A percentile compares a stretch with the other conserved stretches of the same genome.
Conservation (phyloP, 2,329 filamentous ascomycete genomes). For the Claviceps sp. region DNA sequence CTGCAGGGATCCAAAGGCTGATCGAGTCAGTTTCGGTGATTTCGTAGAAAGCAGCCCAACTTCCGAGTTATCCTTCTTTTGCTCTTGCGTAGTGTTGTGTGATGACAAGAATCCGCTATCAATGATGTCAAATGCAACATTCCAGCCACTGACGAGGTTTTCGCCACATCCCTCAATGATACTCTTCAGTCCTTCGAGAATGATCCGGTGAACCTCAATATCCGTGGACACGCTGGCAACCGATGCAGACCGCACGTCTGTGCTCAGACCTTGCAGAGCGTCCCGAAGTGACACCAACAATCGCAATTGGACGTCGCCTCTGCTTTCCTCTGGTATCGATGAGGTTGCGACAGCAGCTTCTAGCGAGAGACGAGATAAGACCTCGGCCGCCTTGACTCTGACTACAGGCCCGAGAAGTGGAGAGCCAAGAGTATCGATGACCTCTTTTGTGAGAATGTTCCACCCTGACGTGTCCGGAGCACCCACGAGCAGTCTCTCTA, state of each 20-base stretch:
- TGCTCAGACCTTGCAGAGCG: constrained; percentile 43
- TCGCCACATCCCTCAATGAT: constrained; percentile 85
- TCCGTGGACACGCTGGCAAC: constrained; percentile 51
- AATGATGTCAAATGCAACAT: constrained; percentile 72
- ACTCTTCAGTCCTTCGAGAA: constrained; percentile 66
- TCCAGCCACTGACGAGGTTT: constrained; percentile 70
- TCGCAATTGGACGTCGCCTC: constrained; percentile 55
- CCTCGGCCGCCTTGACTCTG: constrained; percentile 48
- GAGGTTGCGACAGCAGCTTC: constrained; percentile 45
- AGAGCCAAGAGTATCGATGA: constrained; percentile 38
- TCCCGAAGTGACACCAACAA: constrained; percentile 53
- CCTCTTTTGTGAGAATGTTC: constrained; percentile 47
- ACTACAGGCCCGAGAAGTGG: constrained; percentile 35
- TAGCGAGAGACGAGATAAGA: constrained; percentile 43
- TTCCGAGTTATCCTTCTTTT: constrained; percentile 14
- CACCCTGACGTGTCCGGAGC: constrained; percentile 61
- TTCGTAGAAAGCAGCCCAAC: constrained; percentile 31
- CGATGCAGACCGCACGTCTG: constrained; percentile 35
- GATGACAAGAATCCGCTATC: constrained; percentile 58
- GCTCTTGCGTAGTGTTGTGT: constrained; percentile 20
- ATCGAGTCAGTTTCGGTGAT: constrained; percentile 66
- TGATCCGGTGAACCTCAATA: constrained; percentile 65
- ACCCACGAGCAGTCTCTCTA: constrained; percentile 58
- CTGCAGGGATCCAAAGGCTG: constrained; percentile 79
- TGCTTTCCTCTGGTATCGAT: constrained; percentile 32